Evolutionary conservation across 768 basidiomycete genomes (phyloP).

Genomic region (Atractiella rhizophila): DNA sequence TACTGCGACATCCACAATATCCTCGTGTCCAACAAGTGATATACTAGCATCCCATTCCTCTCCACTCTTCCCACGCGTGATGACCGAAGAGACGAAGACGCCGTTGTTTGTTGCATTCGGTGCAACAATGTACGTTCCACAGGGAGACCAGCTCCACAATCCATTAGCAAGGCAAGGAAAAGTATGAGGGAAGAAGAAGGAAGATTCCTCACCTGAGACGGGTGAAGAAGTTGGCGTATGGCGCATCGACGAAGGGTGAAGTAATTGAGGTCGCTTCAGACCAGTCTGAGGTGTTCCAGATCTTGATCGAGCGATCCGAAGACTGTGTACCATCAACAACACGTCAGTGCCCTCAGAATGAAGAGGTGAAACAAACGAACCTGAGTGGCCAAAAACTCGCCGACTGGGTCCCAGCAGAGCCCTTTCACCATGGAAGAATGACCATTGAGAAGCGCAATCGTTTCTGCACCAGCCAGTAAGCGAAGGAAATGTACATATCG

Average conservation of each 20-base stretch:
- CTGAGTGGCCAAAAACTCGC: slow-evolving; percentile 80
- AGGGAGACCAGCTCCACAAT: slow-evolving; percentile 73
- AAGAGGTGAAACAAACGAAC: slow-evolving; percentile 13
- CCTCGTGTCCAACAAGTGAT: slow-evolving; percentile 85
- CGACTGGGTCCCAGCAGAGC: slow-evolving; percentile 95
- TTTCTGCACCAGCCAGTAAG: slow-evolving; percentile 49
- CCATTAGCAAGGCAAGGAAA: not conserved
- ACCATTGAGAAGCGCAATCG: slow-evolving; percentile 77
- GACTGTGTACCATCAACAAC: slow-evolving; percentile 30
- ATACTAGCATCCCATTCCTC: slow-evolving; percentile 89
- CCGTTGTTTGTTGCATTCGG: slow-evolving; percentile 95
- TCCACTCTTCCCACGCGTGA: slow-evolving; percentile 45
- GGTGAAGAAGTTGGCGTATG: slow-evolving; percentile 68
- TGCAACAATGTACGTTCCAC: slow-evolving; percentile 92
- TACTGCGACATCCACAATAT: slow-evolving; percentile 85
- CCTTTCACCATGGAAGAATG: slow-evolving; percentile 98
- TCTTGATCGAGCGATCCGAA: slow-evolving; percentile 84
- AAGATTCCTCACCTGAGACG: slow-evolving; percentile 39
- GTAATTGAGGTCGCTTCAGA: slow-evolving; percentile 51
- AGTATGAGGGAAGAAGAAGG: not conserved
- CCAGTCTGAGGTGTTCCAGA: slow-evolving; percentile 93
- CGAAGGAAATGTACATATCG: not conserved
- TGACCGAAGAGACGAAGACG: slow-evolving; percentile 91
- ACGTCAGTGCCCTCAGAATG: not conserved
- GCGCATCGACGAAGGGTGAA: slow-evolving; percentile 80